Percentiles rank a stretch among this genome's conserved stretches.
These are phyloP conservation scores for Thraustochytrium sp. DNA, from an alignment of 352 stramenopile genomes.

Conservation along the genomic window DNA sequence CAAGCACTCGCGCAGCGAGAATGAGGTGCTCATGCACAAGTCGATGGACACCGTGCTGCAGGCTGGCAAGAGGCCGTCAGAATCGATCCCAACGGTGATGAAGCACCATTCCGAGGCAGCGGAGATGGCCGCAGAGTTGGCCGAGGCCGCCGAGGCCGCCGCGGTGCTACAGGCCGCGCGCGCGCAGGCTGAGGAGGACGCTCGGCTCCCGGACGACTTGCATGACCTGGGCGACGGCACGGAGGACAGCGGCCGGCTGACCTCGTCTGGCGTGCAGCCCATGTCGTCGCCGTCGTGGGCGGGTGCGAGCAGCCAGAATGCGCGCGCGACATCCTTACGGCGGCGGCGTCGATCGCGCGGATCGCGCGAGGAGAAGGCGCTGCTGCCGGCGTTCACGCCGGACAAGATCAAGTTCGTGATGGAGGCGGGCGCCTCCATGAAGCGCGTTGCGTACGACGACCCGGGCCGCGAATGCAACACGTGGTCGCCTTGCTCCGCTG, in stretches of 20 bases:
- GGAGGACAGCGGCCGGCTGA: no score
- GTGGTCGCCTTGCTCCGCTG: background rate
- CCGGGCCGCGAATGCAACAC: constrained; percentile 6
- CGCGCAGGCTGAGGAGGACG: constrained; percentile 5
- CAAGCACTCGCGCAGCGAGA: no score
- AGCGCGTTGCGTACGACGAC: background rate
- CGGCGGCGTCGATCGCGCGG: no score
- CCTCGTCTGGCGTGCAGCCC: background rate
- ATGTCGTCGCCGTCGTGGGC: background rate
- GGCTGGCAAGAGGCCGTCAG: background rate
- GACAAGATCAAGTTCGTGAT: constrained; percentile 40
- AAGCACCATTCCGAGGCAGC: background rate
- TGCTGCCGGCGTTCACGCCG: background rate
- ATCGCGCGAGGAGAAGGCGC: background rate
- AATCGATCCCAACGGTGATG: background rate
- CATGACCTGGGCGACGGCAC: no score
- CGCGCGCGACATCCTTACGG: background rate
- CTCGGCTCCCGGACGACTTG: background rate
- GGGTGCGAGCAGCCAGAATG: background rate
- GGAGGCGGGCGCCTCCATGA: constrained; percentile 35
- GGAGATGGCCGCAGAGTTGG: background rate
- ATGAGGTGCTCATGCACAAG: no score
- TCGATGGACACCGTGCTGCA: no score
- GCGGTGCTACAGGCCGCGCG: background rate
- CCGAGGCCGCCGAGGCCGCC: background rate